phyloP scores from a whole-genome alignment of 208 protist species.

The Acanthamoeba castellanii region DNA sequence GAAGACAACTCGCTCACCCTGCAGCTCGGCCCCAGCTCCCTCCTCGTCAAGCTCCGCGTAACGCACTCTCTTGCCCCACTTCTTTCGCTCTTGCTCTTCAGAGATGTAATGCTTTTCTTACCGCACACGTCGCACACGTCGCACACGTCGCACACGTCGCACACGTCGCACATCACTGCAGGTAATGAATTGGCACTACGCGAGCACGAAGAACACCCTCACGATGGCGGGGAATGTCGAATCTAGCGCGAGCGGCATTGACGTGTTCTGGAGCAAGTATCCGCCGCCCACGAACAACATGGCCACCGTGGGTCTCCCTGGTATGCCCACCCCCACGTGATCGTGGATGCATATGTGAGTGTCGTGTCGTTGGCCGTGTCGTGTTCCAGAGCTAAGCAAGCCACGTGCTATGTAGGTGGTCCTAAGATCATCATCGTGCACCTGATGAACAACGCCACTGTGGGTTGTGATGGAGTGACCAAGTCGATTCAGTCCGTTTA shows the following conservation, averaged over 20 bases:
- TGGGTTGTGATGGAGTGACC: not conserved
- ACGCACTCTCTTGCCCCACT: too few relatives aligned
- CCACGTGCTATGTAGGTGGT: not conserved
- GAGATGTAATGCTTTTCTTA: too few relatives aligned
- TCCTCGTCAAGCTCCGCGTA: conserved; percentile 3
- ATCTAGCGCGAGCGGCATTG: not conserved
- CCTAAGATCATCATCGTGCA: not conserved
- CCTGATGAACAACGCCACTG: conserved; percentile 17
- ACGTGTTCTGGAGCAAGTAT: conserved; percentile 30
- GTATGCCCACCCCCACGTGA: not conserved
- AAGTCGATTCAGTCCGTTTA: not conserved
- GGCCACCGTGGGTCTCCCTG: not conserved
- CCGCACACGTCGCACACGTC: too few relatives aligned
- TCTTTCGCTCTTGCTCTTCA: too few relatives aligned
- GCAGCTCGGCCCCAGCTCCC: not conserved
- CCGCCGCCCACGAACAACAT: conserved; percentile 16
- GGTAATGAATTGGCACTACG: conserved; percentile 16
- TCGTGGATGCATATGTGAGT: not conserved
- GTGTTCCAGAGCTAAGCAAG: not conserved
- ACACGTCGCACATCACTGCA: not conserved
- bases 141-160: too few relatives aligned
- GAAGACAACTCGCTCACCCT: not conserved
- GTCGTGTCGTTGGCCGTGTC: not conserved
- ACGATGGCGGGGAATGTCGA: not conserved
- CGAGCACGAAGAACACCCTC: not conserved